Base-by-base conservation (phyloP, 208 protist species). In the Endotrypanum monterogeii region DNA sequence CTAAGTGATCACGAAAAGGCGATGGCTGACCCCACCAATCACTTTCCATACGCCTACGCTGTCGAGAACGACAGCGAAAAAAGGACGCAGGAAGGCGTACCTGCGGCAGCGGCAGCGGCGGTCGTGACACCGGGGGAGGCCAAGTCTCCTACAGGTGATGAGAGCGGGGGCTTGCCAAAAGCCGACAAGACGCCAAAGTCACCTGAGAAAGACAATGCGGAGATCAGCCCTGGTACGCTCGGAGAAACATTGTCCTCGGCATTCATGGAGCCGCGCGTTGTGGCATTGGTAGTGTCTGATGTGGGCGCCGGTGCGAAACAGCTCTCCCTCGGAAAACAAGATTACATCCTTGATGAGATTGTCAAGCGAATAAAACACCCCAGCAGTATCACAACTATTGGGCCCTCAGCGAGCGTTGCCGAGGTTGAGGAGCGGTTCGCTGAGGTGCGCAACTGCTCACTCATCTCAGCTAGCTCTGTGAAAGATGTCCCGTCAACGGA, bases 291-390 rank as follows among this genome's bases (percentile, higher is more conserved):
- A 3, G 55, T 14, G 32, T 80, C 74, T 28, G 63, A 70, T 5
- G 71, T 78, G 3, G 63, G 60, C 16, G 67, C 51, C 2, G 82
- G 69, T 2, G 71, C 73, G 62, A 77, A 80, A 41, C 65, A 75
- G 71, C 55, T 88, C 2, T 56, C 55, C 12, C 66, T 85, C 4
- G 80, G 76, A 44, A 73, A 69, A 28, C 77, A 82, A 51, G 83
- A 90, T 55, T 89, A 82, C 63, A 68, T 69, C 1, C 60, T 90
- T 71, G 85, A 89, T 57, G 88, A 92, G 75, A 74, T 89, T 60
- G 74, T 92, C 50, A 61, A 54, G 46, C 78, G 70, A 32, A 54
- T n/a, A 23, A 39, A 62, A 32, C 37, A 12, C 60, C 28, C 35
- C 50, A 67, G 50, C 48, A 71, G 71, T 39, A 67, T 46, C 68